Conservation (phyloP, 2,329 filamentous ascomycete genomes). For the Diaporthe eres region DNA sequence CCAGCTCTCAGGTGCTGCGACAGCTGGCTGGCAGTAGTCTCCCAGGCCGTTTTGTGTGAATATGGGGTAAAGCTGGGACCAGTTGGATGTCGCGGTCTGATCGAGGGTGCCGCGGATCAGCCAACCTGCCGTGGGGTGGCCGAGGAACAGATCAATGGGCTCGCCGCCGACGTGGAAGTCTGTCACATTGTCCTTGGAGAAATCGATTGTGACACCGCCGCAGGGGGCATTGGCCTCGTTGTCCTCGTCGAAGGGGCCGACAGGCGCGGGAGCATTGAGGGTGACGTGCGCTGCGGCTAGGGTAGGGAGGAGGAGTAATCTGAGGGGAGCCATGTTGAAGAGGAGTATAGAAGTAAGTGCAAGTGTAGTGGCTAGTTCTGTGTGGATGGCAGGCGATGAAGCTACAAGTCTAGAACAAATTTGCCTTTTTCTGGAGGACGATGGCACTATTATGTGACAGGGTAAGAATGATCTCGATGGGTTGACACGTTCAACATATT, state of each 20-base stretch:
- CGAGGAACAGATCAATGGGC: conserved; percentile 61
- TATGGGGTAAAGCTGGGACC: conserved; percentile 69
- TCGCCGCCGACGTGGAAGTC: conserved; percentile 72
- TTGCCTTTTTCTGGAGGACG: not conserved
- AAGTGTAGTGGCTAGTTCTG: not conserved
- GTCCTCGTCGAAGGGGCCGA: conserved; percentile 64
- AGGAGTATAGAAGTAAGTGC: too few relatives aligned
- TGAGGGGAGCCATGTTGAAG: conserved; percentile 56
- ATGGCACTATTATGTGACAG: not conserved
- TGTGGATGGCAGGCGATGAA: not conserved
- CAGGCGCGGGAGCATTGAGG: conserved; percentile 61
- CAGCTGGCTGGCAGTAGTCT: conserved; percentile 64
- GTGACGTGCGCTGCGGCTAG: conserved; percentile 67
- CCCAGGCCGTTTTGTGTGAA: conserved; percentile 69
- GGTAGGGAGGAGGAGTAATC: conserved; percentile 55
- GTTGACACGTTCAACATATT: fast-evolving
- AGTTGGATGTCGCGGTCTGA: conserved; percentile 60
- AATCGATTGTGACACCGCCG: conserved; percentile 66
- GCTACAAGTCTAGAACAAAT: not conserved
- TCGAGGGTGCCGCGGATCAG: conserved; percentile 72
- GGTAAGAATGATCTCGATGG: not conserved
- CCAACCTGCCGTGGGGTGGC: conserved; percentile 68
- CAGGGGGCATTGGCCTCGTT: conserved; percentile 64
- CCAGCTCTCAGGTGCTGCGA: conserved; percentile 65
- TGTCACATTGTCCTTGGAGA: conserved; percentile 54